A percentile compares a stretch with the other conserved stretches of the same genome.
Evolutionary conservation across 2,329 filamentous ascomycete species (phyloP).

Genomic region (Botryotinia narcissicola): DNA sequence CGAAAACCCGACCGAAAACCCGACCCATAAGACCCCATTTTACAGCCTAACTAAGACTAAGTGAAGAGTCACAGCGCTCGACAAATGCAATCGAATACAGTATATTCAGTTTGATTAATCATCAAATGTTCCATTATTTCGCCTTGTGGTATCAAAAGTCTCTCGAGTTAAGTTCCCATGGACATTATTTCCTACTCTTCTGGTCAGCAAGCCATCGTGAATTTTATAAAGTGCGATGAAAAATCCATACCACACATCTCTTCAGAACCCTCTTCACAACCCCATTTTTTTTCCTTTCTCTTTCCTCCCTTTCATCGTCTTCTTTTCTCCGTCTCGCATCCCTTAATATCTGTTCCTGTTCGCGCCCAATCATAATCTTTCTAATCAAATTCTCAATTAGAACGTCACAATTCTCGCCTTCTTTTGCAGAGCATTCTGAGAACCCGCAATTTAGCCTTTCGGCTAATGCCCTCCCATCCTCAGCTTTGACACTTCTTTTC

Average conservation of each 20-base stretch:
- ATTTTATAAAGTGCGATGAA: not conserved
- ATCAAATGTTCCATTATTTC: not conserved
- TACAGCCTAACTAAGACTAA: not conserved
- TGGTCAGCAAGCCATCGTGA: not conserved
- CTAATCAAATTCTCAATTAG: not conserved
- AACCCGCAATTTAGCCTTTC: slow-evolving; percentile 7
- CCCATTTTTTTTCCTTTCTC: not conserved
- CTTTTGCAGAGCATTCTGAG: slow-evolving; percentile 6
- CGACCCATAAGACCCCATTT: too few relatives aligned
- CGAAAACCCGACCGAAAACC: too few relatives aligned
- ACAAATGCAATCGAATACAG: not conserved
- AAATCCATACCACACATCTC: slow-evolving; percentile 1
- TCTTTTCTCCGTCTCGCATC: not conserved
- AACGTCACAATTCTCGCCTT: slow-evolving; percentile 3
- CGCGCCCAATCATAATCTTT: not conserved
- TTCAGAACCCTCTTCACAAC: slow-evolving; percentile 5
- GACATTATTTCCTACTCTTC: not conserved
- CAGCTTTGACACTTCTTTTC: slow-evolving; percentile 5
- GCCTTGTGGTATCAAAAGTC: not conserved
- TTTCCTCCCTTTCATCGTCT: not conserved
- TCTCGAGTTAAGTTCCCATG: not conserved
- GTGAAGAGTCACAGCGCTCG: fast-evolving
- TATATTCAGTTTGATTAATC: not conserved
- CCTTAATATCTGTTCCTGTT: not conserved
- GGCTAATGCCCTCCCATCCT: slow-evolving; percentile 1